Conservation (phyloP, 768 basidiomycete species). For the Solioccasus polychromus region DNA sequence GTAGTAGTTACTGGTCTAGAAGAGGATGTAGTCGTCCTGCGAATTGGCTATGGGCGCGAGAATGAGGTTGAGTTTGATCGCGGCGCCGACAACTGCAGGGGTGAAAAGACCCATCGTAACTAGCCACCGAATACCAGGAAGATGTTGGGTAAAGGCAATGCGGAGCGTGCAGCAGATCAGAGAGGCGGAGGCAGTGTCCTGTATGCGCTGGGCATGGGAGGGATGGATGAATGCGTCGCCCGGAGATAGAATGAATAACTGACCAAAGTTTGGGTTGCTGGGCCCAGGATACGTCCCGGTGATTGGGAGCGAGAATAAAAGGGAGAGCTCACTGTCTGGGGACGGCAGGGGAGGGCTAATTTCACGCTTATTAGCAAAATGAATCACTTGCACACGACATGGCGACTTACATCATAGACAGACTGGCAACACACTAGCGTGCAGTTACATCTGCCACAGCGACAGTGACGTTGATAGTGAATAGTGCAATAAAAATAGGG, state of each 20-base stretch:
- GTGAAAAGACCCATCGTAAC: constrained; percentile 20
- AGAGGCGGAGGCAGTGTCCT: constrained; percentile 21
- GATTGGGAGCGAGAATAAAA: constrained; percentile 36
- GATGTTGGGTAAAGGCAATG: constrained; percentile 29
- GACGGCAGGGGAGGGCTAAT: constrained; percentile 38
- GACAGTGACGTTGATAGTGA: too few species aligned
- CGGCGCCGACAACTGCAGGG: constrained; percentile 40
- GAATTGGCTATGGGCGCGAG: constrained; percentile 45
- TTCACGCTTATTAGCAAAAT: too few species aligned
- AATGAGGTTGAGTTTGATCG: constrained; percentile 58
- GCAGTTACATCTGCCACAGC: too few species aligned
- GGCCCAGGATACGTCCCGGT: constrained; percentile 34
- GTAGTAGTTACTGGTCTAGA: constrained; percentile 54
- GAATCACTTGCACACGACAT: too few species aligned
- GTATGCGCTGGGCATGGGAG: constrained; percentile 28
- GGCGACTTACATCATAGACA: too few species aligned
- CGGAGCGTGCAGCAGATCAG: constrained; percentile 21
- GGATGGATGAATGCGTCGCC: constrained; percentile 42
- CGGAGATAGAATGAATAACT: constrained; percentile 39
- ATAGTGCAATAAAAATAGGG: too few species aligned
- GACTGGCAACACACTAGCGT: too few species aligned
- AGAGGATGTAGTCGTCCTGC: constrained; percentile 59
- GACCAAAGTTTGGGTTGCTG: constrained; percentile 30
- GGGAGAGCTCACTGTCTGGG: constrained; percentile 31
- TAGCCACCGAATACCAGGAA: constrained; percentile 27